Evolutionary conservation across 768 basidiomycete species (phyloP).

Genomic region (Myochromella boudieri): DNA sequence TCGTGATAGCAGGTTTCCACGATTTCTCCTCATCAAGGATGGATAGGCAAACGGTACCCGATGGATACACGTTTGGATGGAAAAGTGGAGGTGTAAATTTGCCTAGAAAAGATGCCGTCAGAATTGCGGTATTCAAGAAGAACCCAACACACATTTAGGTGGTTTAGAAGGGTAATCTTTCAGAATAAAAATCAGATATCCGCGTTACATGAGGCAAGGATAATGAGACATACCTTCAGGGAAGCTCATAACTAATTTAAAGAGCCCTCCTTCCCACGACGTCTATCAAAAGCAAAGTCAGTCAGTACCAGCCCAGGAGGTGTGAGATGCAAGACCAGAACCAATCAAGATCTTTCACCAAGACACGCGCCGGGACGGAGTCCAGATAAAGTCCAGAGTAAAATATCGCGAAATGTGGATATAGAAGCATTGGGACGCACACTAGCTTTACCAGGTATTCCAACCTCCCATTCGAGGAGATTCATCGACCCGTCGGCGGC

Average conservation of each 20-base stretch:
- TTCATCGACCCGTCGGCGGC: slow-evolving; percentile 92
- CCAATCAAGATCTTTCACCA: slow-evolving; percentile 2
- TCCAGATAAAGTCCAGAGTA: slow-evolving; percentile 4
- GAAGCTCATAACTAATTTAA: slow-evolving; percentile 91
- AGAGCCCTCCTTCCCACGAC: slow-evolving; percentile 95
- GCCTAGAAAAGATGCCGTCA: slow-evolving; percentile 46
- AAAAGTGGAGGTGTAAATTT: slow-evolving; percentile 96
- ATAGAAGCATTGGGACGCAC: slow-evolving; percentile 48
- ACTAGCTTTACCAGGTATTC: slow-evolving; percentile 89
- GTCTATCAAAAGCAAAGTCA: slow-evolving; percentile 54
- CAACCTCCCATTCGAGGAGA: slow-evolving; percentile 97
- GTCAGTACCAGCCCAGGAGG: slow-evolving; percentile 12
- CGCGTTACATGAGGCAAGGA: not conserved
- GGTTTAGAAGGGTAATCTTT: slow-evolving; percentile 94
- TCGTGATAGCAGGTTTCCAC: slow-evolving; percentile 98
- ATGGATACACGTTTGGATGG: slow-evolving; percentile 98
- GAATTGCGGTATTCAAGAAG: not conserved
- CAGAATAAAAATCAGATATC: slow-evolving; percentile 10
- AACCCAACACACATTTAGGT: slow-evolving; percentile 72
- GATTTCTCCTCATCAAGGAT: slow-evolving; percentile 98
- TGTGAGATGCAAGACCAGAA: slow-evolving; percentile 2
- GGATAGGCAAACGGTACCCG: slow-evolving; percentile 96
- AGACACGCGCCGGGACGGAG: slow-evolving; percentile 13
- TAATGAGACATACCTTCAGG: slow-evolving; percentile 77
- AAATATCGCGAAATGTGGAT: not conserved